Conservation (phyloP, 805 yeast genomes). For the Zygotorulaspora chibaensis region DNA sequence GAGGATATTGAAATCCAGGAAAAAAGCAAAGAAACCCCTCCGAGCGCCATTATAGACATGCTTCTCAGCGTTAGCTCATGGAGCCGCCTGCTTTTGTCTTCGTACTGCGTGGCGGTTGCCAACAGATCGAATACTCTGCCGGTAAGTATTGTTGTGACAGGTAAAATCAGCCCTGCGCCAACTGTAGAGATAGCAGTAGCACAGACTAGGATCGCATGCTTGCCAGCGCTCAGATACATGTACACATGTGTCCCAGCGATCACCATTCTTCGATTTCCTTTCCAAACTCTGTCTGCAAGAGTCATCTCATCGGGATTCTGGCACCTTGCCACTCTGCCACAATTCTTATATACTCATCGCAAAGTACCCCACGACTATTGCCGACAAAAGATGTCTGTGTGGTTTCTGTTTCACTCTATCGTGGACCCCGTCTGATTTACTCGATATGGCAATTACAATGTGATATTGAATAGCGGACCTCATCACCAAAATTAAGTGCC, state of each 20-base stretch:
- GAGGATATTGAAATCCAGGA: conserved; percentile 52
- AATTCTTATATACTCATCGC: no score
- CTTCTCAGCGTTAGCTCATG: conserved; percentile 37
- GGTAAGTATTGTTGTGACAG: conserved; percentile 57
- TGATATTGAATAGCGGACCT: no score
- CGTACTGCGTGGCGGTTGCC: conserved; percentile 22
- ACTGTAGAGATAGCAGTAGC: conserved; percentile 40
- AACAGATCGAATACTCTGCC: conserved; percentile 58
- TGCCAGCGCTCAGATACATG: conserved; percentile 14
- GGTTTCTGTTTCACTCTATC: conserved; percentile 1
- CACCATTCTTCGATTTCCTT: neutral
- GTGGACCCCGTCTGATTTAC: conserved; percentile 5
- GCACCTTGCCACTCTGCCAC: no score
- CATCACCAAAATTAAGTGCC: no score
- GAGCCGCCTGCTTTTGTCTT: conserved; percentile 15
- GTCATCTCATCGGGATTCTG: no score
- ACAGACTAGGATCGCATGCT: conserved; percentile 25
- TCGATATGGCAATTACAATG: conserved; percentile 8
- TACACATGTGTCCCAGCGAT: neutral
- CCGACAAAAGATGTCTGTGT: no score
- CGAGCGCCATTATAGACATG: conserved; percentile 43
- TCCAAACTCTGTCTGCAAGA: no score
- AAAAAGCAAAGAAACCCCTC: conserved; percentile 42
- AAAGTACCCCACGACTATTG: no score
- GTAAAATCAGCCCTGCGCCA: conserved; percentile 53